phyloP scores from a whole-genome alignment of 2,329 filamentous ascomycete genomes.

The Raffaelea albimanens region DNA sequence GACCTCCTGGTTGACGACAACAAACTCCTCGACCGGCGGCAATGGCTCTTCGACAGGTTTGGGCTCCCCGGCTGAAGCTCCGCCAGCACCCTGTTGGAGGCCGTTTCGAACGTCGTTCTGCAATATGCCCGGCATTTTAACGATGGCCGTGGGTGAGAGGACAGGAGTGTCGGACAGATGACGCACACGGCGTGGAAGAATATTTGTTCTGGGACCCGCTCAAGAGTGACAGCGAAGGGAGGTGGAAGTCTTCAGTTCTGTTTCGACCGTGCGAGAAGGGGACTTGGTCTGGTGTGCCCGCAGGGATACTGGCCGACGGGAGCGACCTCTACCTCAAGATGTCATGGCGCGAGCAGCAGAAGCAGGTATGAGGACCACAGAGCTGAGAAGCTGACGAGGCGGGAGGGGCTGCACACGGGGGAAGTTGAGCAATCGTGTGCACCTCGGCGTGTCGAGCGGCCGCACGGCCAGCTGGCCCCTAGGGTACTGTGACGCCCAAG shows the following conservation, averaged over 20 bases:
- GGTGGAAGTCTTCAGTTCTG: not conserved
- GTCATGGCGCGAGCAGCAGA: slow-evolving; percentile 3
- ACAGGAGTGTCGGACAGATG: not conserved
- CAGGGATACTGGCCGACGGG: slow-evolving; percentile 6
- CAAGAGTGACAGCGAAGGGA: not conserved
- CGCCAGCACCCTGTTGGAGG: not conserved
- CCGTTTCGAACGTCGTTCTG: slow-evolving; percentile 10
- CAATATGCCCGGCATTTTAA: slow-evolving; percentile 18
- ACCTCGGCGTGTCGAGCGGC: too few species aligned
- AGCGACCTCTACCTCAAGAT: slow-evolving; percentile 4
- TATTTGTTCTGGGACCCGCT: too few species aligned
- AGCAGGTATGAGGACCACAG: not conserved
- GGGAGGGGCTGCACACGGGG: not conserved
- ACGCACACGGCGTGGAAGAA: too few species aligned
- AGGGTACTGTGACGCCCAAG: too few species aligned
- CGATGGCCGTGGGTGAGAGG: not conserved
- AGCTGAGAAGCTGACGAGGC: not conserved
- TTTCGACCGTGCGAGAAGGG: too few species aligned
- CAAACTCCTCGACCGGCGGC: slow-evolving; percentile 23
- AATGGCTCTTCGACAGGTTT: slow-evolving; percentile 1
- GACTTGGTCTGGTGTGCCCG: too few species aligned
- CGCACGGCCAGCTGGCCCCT: too few species aligned
- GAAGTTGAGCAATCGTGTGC: too few species aligned
- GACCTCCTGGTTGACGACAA: slow-evolving; percentile 75
- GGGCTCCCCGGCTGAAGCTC: not conserved